Conservation (phyloP, 768 basidiomycete genomes). For the Lactarius evosmus region DNA sequence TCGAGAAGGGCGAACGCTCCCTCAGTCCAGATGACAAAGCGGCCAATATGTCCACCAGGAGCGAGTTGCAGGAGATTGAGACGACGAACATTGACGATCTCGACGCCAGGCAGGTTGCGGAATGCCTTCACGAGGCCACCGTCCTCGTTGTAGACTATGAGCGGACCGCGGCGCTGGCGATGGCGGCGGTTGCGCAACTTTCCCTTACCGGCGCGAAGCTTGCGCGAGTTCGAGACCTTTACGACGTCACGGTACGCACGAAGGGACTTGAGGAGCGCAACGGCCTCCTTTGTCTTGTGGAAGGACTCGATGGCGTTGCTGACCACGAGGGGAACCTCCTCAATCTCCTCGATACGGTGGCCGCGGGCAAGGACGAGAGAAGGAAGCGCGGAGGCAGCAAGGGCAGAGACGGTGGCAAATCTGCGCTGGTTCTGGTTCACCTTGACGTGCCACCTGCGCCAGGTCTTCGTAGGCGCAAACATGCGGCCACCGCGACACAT, state of each 20-base stretch:
- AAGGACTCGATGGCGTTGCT: slow-evolving; percentile 75
- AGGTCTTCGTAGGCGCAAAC: slow-evolving; percentile 99
- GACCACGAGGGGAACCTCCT: slow-evolving; percentile 95
- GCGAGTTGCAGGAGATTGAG: slow-evolving; percentile 99
- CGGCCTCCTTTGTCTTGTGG: slow-evolving; percentile 96
- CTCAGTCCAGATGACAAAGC: slow-evolving; percentile 99
- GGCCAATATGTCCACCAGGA: slow-evolving; percentile 97
- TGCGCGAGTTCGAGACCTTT: slow-evolving; percentile 97
- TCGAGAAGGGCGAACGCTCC: slow-evolving; percentile 90
- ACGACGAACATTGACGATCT: slow-evolving; percentile 89
- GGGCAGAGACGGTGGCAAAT: slow-evolving; percentile 95
- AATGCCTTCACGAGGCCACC: slow-evolving; percentile 97
- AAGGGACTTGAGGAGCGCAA: slow-evolving; percentile 86
- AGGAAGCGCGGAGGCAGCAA: slow-evolving; percentile 96
- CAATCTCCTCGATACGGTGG: slow-evolving; percentile 95
- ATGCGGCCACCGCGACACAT: slow-evolving; percentile 99
- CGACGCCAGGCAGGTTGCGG: slow-evolving; percentile 98
- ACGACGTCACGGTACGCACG: slow-evolving; percentile 88
- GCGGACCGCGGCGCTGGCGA: slow-evolving; percentile 95
- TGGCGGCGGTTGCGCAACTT: slow-evolving; percentile 96
- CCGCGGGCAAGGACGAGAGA: slow-evolving; percentile 98
- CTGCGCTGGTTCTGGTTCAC: slow-evolving; percentile 99
- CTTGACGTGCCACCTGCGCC: slow-evolving; percentile 99
- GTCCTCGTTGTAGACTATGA: slow-evolving; percentile 96
- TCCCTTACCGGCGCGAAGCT: slow-evolving; percentile 94